Evolutionary conservation across 805 yeast species (phyloP).

Genomic region (Candida sonorensis): DNA sequence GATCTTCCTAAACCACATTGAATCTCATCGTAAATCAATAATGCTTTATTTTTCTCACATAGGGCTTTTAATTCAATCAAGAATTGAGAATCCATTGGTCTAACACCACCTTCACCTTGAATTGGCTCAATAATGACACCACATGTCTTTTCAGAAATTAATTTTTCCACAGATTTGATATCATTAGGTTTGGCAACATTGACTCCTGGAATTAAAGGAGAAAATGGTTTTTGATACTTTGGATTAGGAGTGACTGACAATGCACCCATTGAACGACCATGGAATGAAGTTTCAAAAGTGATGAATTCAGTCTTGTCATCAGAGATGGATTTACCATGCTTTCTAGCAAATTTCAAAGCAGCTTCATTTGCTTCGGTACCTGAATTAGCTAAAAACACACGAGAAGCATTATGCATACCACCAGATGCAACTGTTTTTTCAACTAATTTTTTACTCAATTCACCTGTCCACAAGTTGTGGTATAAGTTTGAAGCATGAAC

Average conservation of each 20-base stretch:
- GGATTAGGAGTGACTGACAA: constrained; percentile 87
- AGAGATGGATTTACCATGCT: constrained; percentile 55
- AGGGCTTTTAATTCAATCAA: constrained; percentile 56
- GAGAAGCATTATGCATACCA: constrained; percentile 75
- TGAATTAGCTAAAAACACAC: constrained; percentile 59
- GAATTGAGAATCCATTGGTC: constrained; percentile 58
- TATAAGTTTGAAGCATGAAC: constrained; percentile 83
- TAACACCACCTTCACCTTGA: constrained; percentile 97
- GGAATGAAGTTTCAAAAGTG: constrained; percentile 87
- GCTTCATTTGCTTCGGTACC: constrained; percentile 58
- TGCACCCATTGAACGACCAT: constrained; percentile 94
- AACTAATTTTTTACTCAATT: constrained; percentile 65
- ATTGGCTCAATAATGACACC: constrained; percentile 96
- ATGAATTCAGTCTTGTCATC: constrained; percentile 66
- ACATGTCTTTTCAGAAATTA: constrained; percentile 62
- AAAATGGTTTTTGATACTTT: constrained; percentile 87
- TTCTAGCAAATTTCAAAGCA: constrained; percentile 63
- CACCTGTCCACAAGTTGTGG: constrained; percentile 79
- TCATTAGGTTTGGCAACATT: constrained; percentile 58
- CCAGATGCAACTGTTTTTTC: constrained; percentile 61
- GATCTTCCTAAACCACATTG: constrained; percentile 96
- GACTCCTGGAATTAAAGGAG: constrained; percentile 89
- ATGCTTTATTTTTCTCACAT: constrained; percentile 62
- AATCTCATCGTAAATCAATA: constrained; percentile 89
- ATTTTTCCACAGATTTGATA: constrained; percentile 47